phyloP scores from a whole-genome alignment of 2,329 filamentous ascomycete species.

The Elsinoe australis region DNA sequence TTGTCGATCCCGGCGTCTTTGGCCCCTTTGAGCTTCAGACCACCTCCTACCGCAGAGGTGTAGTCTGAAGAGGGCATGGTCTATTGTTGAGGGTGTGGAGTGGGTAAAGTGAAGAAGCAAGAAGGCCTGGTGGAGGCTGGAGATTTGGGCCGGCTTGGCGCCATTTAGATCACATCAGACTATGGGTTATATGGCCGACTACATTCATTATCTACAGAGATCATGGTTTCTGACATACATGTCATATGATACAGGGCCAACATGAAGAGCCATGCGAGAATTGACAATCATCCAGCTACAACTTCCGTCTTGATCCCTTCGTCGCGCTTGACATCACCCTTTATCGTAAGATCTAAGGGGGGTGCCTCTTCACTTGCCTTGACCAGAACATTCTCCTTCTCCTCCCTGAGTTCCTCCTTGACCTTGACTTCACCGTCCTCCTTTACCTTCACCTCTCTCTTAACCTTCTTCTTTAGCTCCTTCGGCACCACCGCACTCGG shows the following conservation, averaged over 20 bases:
- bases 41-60: conserved; percentile 55
- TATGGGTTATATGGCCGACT: no score
- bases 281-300: no score
- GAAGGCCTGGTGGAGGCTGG: not conserved
- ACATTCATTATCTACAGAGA: no score
- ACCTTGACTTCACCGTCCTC: conserved; percentile 24
- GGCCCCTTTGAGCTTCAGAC: conserved; percentile 76
- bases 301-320: conserved; percentile 15
- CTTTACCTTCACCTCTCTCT: conserved; percentile 33
- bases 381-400: conserved; percentile 7
- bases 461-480: conserved; percentile 47
- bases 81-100: not conserved
- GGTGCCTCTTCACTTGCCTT: conserved; percentile 16
- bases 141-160: not conserved
- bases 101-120: not conserved
- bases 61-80: conserved; percentile 71
- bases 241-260: no score
- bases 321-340: conserved; percentile 1
- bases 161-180: no score
- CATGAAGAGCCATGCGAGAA: no score
- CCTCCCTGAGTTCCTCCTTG: conserved; percentile 26
- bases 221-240: not conserved
- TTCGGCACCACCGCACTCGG: conserved; percentile 40
- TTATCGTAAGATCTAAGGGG: not conserved
- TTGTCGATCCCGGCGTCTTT: conserved; percentile 57